Conservation (phyloP, 495 filamentous ascomycete genomes). For the Aspergillus taichungensis region DNA sequence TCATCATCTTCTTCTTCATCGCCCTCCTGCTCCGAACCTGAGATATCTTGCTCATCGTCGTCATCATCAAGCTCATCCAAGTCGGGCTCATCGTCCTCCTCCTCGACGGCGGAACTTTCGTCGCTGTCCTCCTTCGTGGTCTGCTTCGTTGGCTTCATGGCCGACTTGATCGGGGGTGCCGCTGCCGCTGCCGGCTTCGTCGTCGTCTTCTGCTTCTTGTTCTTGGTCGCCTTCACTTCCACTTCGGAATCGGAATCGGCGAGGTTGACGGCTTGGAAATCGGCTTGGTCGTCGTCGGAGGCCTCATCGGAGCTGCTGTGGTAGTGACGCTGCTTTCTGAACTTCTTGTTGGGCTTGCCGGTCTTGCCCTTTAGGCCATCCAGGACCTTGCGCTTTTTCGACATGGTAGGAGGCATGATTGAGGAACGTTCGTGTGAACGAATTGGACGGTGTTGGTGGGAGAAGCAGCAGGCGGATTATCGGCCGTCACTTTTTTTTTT, state of each 20-base stretch:
- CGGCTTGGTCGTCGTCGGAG: conserved; percentile 33
- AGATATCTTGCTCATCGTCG: conserved; percentile 25
- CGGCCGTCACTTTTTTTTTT: no score
- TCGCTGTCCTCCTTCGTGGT: conserved; percentile 8
- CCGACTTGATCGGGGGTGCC: conserved; percentile 9
- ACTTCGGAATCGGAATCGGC: conserved; percentile 60
- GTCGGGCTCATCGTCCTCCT: conserved; percentile 27
- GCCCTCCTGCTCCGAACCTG: conserved; percentile 20
- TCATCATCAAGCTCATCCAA: conserved; percentile 24
- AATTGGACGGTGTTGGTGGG: not conserved
- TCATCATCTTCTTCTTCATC: conserved; percentile 15
- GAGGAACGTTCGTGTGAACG: not conserved
- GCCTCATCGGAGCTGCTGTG: conserved; percentile 63
- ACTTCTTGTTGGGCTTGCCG: conserved; percentile 54
- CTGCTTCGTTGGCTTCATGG: conserved; percentile 1
- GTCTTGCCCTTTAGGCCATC: conserved; percentile 47
- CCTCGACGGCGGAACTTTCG: conserved; percentile 14
- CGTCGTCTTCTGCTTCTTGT: conserved; percentile 18
- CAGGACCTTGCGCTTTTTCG: conserved; percentile 53
- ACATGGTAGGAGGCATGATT: conserved; percentile 32
- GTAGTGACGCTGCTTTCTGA: conserved; percentile 61
- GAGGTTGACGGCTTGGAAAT: conserved; percentile 55
- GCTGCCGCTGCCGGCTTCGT: conserved; percentile 7
- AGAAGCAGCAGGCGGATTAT: no score
- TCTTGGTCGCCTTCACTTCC: conserved; percentile 8